Percentiles rank a stretch among this genome's conserved stretches.
Conservation (phyloP, 371 early-diverging fungal species). For the Polyrhizophydium stewartii region DNA sequence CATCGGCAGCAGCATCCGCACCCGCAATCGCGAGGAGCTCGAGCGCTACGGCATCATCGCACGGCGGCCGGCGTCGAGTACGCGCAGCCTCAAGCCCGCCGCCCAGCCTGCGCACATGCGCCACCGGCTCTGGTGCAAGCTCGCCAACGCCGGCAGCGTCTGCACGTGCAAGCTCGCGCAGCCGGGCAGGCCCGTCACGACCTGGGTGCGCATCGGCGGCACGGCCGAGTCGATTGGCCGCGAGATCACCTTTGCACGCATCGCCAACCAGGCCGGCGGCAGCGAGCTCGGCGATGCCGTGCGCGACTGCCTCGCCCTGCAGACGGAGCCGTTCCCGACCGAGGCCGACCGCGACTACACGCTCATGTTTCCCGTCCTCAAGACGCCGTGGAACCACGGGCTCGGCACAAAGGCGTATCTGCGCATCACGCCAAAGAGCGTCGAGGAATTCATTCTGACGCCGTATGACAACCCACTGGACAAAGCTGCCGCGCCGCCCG, state of each 20-base stretch:
- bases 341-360: neutral
- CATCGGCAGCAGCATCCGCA: neutral
- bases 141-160: neutral
- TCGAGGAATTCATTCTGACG: too few relatives aligned
- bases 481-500: too few relatives aligned
- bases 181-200: neutral
- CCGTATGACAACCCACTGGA: too few relatives aligned
- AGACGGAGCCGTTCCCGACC: neutral
- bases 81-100: neutral
- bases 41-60: neutral
- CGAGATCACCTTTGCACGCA: neutral
- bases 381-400: neutral
- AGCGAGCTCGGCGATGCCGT: neutral
- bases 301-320: neutral
- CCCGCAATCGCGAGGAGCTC: neutral
- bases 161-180: neutral
- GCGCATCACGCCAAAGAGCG: neutral
- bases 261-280: neutral
- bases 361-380: neutral
- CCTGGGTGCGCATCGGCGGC: neutral
- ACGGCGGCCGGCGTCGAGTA: neutral
- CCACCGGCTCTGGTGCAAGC: neutral
- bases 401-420: neutral
- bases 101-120: neutral
- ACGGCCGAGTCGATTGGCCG: neutral